Base-by-base conservation (phyloP, 2,329 filamentous ascomycete genomes). In the Tolypocladium guangdongense region DNA sequence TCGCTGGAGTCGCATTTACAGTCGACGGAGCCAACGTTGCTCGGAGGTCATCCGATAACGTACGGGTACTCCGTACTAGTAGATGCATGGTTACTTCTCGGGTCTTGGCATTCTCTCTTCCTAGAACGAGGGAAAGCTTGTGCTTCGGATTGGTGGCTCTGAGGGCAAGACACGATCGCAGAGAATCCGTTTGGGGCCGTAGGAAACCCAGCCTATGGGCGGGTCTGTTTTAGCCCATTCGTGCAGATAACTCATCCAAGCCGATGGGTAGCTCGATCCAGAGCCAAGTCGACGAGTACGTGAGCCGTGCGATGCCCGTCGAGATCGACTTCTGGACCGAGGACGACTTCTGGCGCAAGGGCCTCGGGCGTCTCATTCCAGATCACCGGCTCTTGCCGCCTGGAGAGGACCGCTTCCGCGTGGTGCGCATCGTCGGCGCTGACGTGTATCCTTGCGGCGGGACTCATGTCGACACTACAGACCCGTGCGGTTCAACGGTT, bases 401-500 rank as follows among this genome's bases (percentile, higher is more conserved):
- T 0, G 78, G 77, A 27, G 66, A 67, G 39, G 78, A 78, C 59
- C 82, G 79, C 63, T 81, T 84, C 35, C 73, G 86, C 10, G 83
- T 88, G 0, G 85, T 89, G 27, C 78, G 81, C 55, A 87, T 90
- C 55, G 78, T 81, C 0, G 85, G 84, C 0, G 78, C 80, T 0
- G 87, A 85, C 59, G 78, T 78, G 30, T 89, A 90, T 70, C 85
- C 86, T 1, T 90, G 87, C 65, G 87, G 86, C 8, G 86, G 86
- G 0, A 90, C 86, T 30, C 87, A 90, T 71, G 85, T 89, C 4
- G 71, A 77, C 33, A 76, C 70, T 20, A 85, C 83, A 22, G 73
- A 77, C 54, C 59, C 76, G 55, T 82, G 78, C 60, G 82, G 84
- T 0, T 76, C 77, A 63, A 81, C 82, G 6, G 78, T 71, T 3